These are phyloP conservation scores for Hansenula sp. DNA, from an alignment of 1,139 yeast genomes.

Conservation along the genomic window DNA sequence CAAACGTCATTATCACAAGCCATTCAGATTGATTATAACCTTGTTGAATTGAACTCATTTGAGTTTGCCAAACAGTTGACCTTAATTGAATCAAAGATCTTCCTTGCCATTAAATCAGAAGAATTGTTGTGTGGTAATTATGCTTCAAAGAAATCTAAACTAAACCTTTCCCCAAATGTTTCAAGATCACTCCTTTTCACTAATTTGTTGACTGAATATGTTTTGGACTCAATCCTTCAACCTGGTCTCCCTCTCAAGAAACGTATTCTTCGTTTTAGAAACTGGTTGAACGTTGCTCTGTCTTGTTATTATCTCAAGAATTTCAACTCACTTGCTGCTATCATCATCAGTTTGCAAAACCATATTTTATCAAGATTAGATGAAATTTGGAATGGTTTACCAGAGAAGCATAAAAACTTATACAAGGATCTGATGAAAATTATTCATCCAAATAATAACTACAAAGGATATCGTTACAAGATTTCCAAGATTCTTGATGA, in stretches of 20 bases:
- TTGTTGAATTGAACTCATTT: slow-evolving; percentile 69
- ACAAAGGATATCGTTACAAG: slow-evolving; percentile 66
- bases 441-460: slow-evolving; percentile 82
- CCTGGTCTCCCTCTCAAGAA: slow-evolving; percentile 34
- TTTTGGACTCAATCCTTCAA: slow-evolving; percentile 69
- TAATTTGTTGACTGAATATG: slow-evolving; percentile 77
- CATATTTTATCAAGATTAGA: slow-evolving; percentile 70
- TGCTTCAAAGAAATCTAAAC: slow-evolving; percentile 56
- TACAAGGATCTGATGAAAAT: slow-evolving; percentile 66
- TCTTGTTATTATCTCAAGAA: slow-evolving; percentile 79
- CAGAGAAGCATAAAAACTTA: slow-evolving; percentile 60
- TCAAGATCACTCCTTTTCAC: slow-evolving; percentile 67
- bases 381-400: slow-evolving; percentile 60
- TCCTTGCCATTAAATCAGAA: slow-evolving; percentile 60
- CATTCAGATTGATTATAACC: slow-evolving; percentile 32
- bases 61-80: slow-evolving; percentile 87
- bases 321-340: slow-evolving; percentile 85
- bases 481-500: slow-evolving; percentile 50
- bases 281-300: slow-evolving; percentile 82
- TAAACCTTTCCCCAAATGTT: slow-evolving; percentile 69
- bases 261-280: slow-evolving; percentile 50
- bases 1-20: slow-evolving; percentile 15
- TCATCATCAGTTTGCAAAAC: slow-evolving; percentile 79
- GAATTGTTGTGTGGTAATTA: slow-evolving; percentile 77
- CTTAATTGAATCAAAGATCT: slow-evolving; percentile 69